These are phyloP conservation scores for Piper betle DNA, from an alignment of 164 flowering plant genomes.

Conservation along the genomic window DNA sequence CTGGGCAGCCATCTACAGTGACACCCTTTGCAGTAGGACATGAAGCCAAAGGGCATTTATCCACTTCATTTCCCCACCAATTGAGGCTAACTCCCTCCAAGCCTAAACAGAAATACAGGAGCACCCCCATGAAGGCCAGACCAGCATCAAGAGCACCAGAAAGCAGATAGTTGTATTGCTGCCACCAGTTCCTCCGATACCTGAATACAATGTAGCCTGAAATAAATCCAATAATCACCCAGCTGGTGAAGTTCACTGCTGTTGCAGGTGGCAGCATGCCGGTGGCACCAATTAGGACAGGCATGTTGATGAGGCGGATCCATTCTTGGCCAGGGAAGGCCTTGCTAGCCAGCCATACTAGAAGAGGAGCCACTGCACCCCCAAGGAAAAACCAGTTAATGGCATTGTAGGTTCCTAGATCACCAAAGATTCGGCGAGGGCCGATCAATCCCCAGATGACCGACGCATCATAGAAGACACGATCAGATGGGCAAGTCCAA, in stretches of 20 bases:
- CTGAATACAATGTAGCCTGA: conserved; percentile 49
- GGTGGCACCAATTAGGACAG: conserved; percentile 37
- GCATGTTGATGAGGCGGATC: conserved; percentile 26
- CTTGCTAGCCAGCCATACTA: conserved; percentile 49
- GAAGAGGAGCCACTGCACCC: conserved; percentile 59
- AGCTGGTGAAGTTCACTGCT: too few species aligned
- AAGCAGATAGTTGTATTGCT: conserved; percentile 51
- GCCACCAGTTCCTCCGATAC: conserved; percentile 59
- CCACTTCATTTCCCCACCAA: conserved; percentile 25
- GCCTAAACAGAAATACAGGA: conserved; percentile 45
- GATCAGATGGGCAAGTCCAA: conserved; percentile 76
- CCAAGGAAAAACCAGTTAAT: conserved; percentile 70
- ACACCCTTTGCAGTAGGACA: too few species aligned
- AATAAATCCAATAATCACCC: conserved; percentile 24
- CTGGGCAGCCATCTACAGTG: too few species aligned
- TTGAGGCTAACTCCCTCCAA: conserved; percentile 26
- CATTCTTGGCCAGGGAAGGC: conserved; percentile 59
- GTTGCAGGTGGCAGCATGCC: conserved; percentile 52
- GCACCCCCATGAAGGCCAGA: conserved; percentile 54
- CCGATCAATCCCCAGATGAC: conserved; percentile 64
- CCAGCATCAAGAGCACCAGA: conserved; percentile 33
- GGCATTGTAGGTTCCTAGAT: conserved; percentile 35
- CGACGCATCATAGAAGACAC: conserved; percentile 26
- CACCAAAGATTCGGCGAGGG: conserved; percentile 60
- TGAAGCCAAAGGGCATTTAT: too few species aligned